phyloP scores from a whole-genome alignment of 352 stramenopile genomes.

The Phytophthora quininea region DNA sequence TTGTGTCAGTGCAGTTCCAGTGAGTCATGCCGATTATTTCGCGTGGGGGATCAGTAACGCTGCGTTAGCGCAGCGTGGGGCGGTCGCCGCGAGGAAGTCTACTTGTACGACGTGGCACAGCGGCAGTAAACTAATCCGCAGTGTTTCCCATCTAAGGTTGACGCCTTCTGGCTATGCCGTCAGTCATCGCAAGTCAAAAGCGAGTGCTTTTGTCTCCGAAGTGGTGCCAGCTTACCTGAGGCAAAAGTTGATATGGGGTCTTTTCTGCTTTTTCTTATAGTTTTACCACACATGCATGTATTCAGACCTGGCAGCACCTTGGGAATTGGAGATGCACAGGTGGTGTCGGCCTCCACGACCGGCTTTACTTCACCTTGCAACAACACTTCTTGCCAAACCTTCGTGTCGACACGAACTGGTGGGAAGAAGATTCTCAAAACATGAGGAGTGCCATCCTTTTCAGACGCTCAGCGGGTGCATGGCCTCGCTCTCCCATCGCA shows the following conservation, averaged over 20 bases:
- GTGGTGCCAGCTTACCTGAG: no score
- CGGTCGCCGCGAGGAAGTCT: neutral
- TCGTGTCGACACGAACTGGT: neutral
- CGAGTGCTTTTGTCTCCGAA: neutral
- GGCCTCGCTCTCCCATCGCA: constrained; percentile 86
- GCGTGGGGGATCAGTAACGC: constrained; percentile 6
- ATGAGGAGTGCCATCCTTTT: constrained; percentile 10
- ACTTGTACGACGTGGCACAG: no score
- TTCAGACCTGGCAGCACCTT: constrained; percentile 17
- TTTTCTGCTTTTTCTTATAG: constrained; percentile 29
- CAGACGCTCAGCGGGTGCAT: constrained; percentile 84
- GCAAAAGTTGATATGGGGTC: neutral
- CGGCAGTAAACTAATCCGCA: no score
- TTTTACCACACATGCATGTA: constrained; percentile 24
- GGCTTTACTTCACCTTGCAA: constrained; percentile 1
- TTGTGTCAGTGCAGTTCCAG: constrained; percentile 24
- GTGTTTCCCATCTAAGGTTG: neutral
- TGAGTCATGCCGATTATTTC: constrained; percentile 27
- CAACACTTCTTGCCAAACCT: constrained; percentile 9
- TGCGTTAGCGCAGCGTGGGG: neutral
- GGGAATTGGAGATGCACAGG: constrained; percentile 1
- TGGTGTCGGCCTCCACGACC: neutral
- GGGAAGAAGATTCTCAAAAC: constrained; percentile 6
- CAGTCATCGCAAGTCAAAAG: neutral
- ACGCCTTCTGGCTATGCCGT: neutral